phyloP scores from a whole-genome alignment of 2,329 filamentous ascomycete species.

The Aureobasidium leucospermi region DNA sequence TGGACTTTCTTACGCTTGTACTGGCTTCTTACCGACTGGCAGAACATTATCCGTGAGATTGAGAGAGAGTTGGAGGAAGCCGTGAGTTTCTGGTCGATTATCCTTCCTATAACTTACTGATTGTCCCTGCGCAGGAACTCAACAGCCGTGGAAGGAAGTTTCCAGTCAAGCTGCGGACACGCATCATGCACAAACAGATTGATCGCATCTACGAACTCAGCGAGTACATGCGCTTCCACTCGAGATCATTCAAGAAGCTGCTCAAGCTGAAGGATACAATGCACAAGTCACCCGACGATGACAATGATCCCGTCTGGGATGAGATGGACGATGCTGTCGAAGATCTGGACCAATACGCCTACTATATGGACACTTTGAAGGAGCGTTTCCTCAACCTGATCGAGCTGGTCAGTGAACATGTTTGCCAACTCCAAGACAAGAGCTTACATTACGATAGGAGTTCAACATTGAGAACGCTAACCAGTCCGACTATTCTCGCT shows the following conservation, averaged over 20 bases:
- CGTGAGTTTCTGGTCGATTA: not conserved
- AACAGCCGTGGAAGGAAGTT: slow-evolving; percentile 28
- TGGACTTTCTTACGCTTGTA: slow-evolving; percentile 30
- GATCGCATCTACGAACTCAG: slow-evolving; percentile 30
- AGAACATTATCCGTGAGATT: slow-evolving; percentile 31
- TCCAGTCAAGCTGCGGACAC: slow-evolving; percentile 28
- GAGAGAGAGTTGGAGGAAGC: slow-evolving; percentile 28
- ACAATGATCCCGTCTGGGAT: slow-evolving; percentile 27
- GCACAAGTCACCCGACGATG: slow-evolving; percentile 20
- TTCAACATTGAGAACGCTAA: slow-evolving; percentile 32
- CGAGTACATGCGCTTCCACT: slow-evolving; percentile 30
- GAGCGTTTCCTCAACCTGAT: slow-evolving; percentile 33
- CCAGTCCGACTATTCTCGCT: slow-evolving; percentile 28
- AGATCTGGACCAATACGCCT: slow-evolving; percentile 30
- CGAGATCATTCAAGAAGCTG: slow-evolving; percentile 28
- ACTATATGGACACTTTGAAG: slow-evolving; percentile 27
- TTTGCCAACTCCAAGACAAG: not conserved
- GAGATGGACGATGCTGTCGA: slow-evolving; percentile 31
- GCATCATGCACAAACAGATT: slow-evolving; percentile 28
- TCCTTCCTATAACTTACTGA: not conserved
- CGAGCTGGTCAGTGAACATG: slow-evolving; percentile 21
- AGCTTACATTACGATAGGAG: slow-evolving; percentile 18
- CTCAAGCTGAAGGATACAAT: slow-evolving; percentile 27
- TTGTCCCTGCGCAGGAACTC: slow-evolving; percentile 19
- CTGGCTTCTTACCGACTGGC: slow-evolving; percentile 31